These are phyloP conservation scores for Irpex lacteus DNA, from an alignment of 1,284 basidiomycete species.

Conservation along the genomic window DNA sequence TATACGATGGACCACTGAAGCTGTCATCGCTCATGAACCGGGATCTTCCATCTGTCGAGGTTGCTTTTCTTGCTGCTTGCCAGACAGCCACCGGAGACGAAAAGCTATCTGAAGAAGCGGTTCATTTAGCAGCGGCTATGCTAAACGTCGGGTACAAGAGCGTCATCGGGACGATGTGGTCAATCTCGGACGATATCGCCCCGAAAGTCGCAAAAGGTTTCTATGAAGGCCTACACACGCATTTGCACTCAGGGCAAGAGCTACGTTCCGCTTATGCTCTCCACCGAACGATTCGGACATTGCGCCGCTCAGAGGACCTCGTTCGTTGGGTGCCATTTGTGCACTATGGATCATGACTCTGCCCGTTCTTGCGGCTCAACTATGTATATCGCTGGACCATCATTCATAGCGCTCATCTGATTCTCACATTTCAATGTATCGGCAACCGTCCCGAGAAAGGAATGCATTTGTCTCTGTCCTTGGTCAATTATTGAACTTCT, in stretches of 20 bases:
- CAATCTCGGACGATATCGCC: background rate
- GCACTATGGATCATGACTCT: background rate
- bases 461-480: too few relatives aligned
- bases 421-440: too few relatives aligned
- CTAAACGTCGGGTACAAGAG: background rate
- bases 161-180: background rate
- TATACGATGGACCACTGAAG: constrained; percentile 13
- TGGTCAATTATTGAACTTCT: too few relatives aligned
- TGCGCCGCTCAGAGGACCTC: background rate
- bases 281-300: background rate
- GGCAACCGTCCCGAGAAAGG: too few relatives aligned
- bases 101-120: background rate
- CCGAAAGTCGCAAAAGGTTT: background rate
- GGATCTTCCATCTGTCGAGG: background rate
- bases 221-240: background rate
- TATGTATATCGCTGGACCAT: background rate
- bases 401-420: background rate
- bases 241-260: background rate
- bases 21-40: constrained; percentile 13
- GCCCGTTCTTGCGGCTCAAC: background rate
- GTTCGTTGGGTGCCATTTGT: background rate
- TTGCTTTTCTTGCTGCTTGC: background rate
- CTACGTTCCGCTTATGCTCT: background rate
- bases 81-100: background rate
- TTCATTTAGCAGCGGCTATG: background rate